Conservation (phyloP, 805 yeast species). For the Wickerhamiella bombiphila region DNA sequence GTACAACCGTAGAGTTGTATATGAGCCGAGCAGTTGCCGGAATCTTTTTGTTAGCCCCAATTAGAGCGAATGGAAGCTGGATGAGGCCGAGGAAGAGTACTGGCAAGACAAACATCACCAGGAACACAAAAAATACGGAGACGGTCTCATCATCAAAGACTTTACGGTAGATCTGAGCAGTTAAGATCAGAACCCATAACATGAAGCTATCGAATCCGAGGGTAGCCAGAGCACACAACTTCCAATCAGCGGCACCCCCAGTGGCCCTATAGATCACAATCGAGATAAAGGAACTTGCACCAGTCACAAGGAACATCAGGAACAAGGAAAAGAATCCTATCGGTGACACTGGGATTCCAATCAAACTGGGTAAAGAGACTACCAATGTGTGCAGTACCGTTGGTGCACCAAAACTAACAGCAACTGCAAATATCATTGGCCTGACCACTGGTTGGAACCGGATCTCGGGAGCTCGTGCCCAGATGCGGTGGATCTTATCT, state of each 20-base stretch:
- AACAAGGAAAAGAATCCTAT: slow-evolving; percentile 3
- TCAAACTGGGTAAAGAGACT: slow-evolving; percentile 4
- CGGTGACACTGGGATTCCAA: slow-evolving; percentile 5
- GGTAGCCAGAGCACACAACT: slow-evolving; percentile 10
- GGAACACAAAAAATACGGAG: slow-evolving; percentile 3
- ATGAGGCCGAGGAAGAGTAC: slow-evolving; percentile 4
- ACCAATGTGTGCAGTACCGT: slow-evolving; percentile 12
- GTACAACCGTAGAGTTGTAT: slow-evolving; percentile 17
- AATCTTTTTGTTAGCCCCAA: slow-evolving; percentile 13
- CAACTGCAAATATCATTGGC: slow-evolving; percentile 17
- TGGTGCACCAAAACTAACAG: slow-evolving; percentile 17
- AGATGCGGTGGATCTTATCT: slow-evolving; percentile 20
- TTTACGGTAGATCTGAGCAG: background rate
- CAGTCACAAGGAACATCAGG: slow-evolving; percentile 5
- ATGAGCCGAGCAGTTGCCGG: slow-evolving; percentile 19
- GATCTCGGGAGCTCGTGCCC: slow-evolving; percentile 20
- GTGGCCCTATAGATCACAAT: slow-evolving; percentile 18
- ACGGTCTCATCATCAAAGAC: background rate
- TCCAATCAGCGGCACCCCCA: slow-evolving; percentile 14
- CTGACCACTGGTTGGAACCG: slow-evolving; percentile 19
- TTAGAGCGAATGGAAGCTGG: slow-evolving; percentile 16
- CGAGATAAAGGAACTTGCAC: slow-evolving; percentile 11
- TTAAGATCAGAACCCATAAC: slow-evolving; percentile 3
- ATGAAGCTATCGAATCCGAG: slow-evolving; percentile 11
- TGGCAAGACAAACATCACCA: slow-evolving; percentile 3